phyloP scores from a whole-genome alignment of 78 protist species.

The Creolimax fragrantissima region DNA sequence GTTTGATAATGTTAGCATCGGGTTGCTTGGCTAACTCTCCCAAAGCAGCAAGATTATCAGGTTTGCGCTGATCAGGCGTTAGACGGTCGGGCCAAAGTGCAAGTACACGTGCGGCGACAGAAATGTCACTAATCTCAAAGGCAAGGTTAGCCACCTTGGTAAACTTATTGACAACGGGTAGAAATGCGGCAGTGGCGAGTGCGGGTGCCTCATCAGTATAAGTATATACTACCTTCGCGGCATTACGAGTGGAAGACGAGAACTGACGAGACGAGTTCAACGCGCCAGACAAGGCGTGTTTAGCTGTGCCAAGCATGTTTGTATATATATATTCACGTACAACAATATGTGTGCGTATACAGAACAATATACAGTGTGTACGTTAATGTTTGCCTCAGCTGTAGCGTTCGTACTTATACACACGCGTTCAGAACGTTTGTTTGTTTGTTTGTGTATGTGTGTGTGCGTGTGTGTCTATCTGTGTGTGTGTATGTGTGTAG shows the following conservation, averaged over 20 bases:
- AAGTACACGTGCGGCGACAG: conserved; percentile 21
- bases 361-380: no score
- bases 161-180: background rate
- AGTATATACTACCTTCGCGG: background rate
- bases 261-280: background rate
- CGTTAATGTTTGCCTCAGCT: no score
- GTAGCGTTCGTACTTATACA: no score
- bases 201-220: conserved; percentile 28
- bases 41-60: background rate
- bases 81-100: conserved; percentile 16
- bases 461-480: no score
- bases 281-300: no score
- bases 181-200: conserved; percentile 8
- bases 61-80: background rate
- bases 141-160: background rate
- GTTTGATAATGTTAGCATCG: conserved; percentile 17
- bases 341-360: no score
- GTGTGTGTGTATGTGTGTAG: no score
- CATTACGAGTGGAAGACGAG: background rate
- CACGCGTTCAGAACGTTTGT: no score
- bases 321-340: no score
- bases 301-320: no score
- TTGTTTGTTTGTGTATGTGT: no score
- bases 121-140: conserved; percentile 16
- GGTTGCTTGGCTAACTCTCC: conserved; percentile 13